Evolutionary conservation across 768 basidiomycete genomes (phyloP).

Genomic region (Suillus sp.): DNA sequence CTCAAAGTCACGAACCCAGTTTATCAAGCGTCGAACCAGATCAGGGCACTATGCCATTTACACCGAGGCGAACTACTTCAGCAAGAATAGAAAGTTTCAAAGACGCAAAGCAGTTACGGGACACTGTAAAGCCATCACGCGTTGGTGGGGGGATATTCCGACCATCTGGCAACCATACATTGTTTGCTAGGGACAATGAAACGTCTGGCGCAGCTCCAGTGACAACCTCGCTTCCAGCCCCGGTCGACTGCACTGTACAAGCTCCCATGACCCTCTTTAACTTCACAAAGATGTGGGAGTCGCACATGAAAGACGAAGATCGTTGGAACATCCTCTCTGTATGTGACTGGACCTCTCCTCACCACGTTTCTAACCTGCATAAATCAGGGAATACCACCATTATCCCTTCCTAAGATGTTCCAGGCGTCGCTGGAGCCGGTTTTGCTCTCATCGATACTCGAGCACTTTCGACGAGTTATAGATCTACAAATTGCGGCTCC

Average conservation of each 20-base stretch:
- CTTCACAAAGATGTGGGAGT: constrained; percentile 63
- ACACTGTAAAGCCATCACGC: constrained; percentile 43
- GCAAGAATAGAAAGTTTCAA: constrained; percentile 46
- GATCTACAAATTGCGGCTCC: constrained; percentile 15
- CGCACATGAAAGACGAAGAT: constrained; percentile 39
- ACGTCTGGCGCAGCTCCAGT: constrained; percentile 9
- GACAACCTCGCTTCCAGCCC: constrained; percentile 8
- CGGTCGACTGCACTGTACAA: constrained; percentile 21
- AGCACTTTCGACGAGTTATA: constrained; percentile 45
- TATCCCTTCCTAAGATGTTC: constrained; percentile 61
- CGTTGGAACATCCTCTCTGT: constrained; percentile 65
- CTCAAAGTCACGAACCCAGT: constrained; percentile 4
- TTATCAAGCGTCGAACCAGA: constrained; percentile 22
- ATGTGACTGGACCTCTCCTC: constrained; percentile 23
- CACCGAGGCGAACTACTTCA: constrained; percentile 12
- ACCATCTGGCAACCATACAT: constrained; percentile 57
- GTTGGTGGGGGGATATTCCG: constrained; percentile 78
- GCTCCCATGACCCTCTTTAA: constrained; percentile 56
- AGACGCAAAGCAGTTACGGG: constrained; percentile 60
- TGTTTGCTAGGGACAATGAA: constrained; percentile 45
- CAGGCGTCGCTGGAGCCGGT: constrained; percentile 70
- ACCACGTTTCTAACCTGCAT: background rate
- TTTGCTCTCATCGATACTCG: constrained; percentile 58
- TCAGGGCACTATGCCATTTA: constrained; percentile 9
- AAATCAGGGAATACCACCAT: constrained; percentile 54